Percentiles rank a stretch among this genome's conserved stretches.
These are phyloP conservation scores for Kalanchoe fedtschenkoi DNA, from an alignment of 164 flowering plant species.

Conservation along the genomic window DNA sequence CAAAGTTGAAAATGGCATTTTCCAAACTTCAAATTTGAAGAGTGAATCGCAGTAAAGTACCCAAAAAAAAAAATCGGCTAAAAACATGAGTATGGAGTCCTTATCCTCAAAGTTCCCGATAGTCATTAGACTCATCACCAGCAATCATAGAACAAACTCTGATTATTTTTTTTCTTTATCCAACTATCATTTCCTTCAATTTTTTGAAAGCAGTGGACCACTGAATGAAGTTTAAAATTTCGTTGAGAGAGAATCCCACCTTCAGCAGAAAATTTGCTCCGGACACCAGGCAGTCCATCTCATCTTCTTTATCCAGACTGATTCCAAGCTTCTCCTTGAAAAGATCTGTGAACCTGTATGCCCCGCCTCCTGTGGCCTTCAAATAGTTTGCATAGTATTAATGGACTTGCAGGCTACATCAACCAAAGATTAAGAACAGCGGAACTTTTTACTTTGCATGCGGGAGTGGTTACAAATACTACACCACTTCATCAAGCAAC, in stretches of 20 bases:
- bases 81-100: neutral
- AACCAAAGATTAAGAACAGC: neutral
- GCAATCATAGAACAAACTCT: neutral
- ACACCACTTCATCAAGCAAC: neutral
- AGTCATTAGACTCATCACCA: neutral
- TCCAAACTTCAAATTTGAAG: neutral
- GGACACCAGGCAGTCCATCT: conserved; percentile 68
- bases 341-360: conserved; percentile 55
- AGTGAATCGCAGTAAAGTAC: neutral
- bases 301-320: conserved; percentile 66
- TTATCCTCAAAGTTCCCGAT: neutral
- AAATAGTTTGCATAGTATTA: conserved; percentile 11
- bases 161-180: neutral
- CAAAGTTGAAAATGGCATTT: neutral
- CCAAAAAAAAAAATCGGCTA: neutral
- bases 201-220: neutral
- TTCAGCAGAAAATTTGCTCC: conserved; percentile 86
- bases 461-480: too few species aligned
- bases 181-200: neutral
- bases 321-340: conserved; percentile 66
- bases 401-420: conserved; percentile 1
- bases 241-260: conserved; percentile 26
- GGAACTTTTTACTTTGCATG: neutral
- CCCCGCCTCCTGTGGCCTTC: conserved; percentile 86
- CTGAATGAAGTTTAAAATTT: neutral